Base-by-base conservation (phyloP, 2,329 filamentous ascomycete species). In the Aureobasidium vineae region DNA sequence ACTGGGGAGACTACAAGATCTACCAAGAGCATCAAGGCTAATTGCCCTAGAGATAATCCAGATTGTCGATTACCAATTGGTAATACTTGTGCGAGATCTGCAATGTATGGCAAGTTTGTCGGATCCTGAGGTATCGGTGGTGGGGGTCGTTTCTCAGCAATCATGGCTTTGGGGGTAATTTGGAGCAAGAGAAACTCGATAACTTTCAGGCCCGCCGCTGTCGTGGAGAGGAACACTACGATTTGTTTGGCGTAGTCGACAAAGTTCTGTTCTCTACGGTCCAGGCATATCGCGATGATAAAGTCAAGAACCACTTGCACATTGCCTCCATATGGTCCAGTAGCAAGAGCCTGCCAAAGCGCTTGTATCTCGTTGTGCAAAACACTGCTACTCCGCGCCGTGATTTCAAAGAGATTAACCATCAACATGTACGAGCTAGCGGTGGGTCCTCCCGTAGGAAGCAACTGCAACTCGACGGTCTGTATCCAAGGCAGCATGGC, bases 191-290 rank as follows among this genome's bases (percentile, higher is more conserved):
- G 83, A 71, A 97, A 97, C 70, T 99, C 95, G 13, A 99, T 89
- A 3, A 99, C 93, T 73, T 96, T 96, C 56, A 91, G 89, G 0
- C 93, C 93, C 1, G 93, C 88, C 75, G 78, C 90, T 73, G 85
- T 97, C 70, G 91, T 95, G 0, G 95, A 96, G 5, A 99, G 78
- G 75, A 97, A 98, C 0, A 99, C 96, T 19, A 98, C 92, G 63
- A 99, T 95, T 77, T 99, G 95, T 79, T 98, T 99, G 5, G 94
- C 94, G 74, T 96, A 97, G 72, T 97, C 92, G 65, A 99, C 94
- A 76, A 97, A 99, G 72, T 97, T 98, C 73, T 99, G 95, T 76
- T 99, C 96, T 57, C 94, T 88, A 38, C 94, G 88, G 73, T 99
- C 95, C 13, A 99, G 81, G 72, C 95, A 99, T 5, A 98, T 84